Base-by-base conservation (phyloP, 129 eudicot species). In the Logfia minima region DNA sequence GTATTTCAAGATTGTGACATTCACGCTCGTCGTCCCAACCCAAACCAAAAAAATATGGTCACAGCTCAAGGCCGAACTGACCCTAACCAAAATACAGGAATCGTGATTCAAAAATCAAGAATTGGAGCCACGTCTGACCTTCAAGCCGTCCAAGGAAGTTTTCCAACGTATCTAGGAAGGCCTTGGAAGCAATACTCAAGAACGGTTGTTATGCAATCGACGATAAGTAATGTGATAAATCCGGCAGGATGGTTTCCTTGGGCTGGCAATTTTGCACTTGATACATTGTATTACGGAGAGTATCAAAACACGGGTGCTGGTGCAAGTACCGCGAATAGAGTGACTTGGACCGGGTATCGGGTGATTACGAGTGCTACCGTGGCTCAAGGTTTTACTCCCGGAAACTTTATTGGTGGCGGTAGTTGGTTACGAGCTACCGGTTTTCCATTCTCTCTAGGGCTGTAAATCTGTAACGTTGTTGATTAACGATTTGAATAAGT, bases 41-140 rank as follows among this genome's bases (percentile, higher is more conserved):
- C 97, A 0, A 83, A 77, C 67, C 98, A 92, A 67, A 81, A 61
- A 17, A 90, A 90, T 85, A 93, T 88, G 95, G 73, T 93, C 70
- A 90, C 97, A 0, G 97, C 98, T 31, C 98, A 93, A 74, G 96
- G 97, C 28, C 68, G 97, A 14, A 87, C 77, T 2, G 98, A 93
- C 77, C 95, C 92, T 0, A 93, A 93, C 81, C 98, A 93, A 75
- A 93, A 90, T 79, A 90, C 97, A 0, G 98, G 98, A 3, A 92
- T 93, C 14, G 90, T 88, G 21, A 90, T 92, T 26, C 98, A 92
- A 16, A 90, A 82, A 35, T 85, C 81, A 0, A 64, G 95, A 31
- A 85, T 90, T 2, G 95, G 92, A 0, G 96, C 94, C 31, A 90
- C 95, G 0, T 83, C 89, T 0, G 98, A 92, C 32, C 72, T 92